Percentiles rank a stretch among this genome's conserved stretches.
phyloP scores from a whole-genome alignment of 2,329 filamentous ascomycete species.

The Botrytis hyacinthi region DNA sequence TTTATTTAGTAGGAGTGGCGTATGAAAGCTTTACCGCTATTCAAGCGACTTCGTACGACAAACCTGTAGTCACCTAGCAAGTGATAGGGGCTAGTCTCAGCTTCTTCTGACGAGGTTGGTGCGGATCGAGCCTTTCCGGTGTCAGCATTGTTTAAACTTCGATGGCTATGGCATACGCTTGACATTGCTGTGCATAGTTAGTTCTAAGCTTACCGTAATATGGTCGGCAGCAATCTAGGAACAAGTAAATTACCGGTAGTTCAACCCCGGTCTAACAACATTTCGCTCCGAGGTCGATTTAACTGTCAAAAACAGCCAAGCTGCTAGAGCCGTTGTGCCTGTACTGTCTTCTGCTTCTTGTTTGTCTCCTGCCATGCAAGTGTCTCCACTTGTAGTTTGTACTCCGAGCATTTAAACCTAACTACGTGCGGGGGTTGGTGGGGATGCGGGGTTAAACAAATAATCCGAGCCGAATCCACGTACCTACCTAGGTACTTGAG shows the following conservation, averaged over 20 bases:
- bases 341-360: neutral
- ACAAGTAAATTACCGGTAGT: neutral
- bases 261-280: neutral
- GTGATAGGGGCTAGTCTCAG: neutral
- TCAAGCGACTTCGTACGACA: slow-evolving; percentile 5
- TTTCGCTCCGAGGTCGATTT: neutral
- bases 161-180: too few relatives aligned
- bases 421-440: slow-evolving; percentile 5
- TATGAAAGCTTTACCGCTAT: neutral
- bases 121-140: neutral
- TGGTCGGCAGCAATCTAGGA: neutral
- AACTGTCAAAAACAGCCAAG: neutral
- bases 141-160: neutral
- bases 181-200: neutral
- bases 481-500: neutral
- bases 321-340: neutral
- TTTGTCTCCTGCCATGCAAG: neutral
- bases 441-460: neutral
- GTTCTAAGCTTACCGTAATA: neutral
- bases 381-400: neutral
- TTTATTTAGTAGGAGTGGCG: neutral
- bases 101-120: neutral
- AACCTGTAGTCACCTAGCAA: neutral
- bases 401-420: neutral
- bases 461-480: neutral